Percentiles rank a stretch among this genome's conserved stretches.
Conservation (phyloP, 805 yeast species). For the Starmerella apis region DNA sequence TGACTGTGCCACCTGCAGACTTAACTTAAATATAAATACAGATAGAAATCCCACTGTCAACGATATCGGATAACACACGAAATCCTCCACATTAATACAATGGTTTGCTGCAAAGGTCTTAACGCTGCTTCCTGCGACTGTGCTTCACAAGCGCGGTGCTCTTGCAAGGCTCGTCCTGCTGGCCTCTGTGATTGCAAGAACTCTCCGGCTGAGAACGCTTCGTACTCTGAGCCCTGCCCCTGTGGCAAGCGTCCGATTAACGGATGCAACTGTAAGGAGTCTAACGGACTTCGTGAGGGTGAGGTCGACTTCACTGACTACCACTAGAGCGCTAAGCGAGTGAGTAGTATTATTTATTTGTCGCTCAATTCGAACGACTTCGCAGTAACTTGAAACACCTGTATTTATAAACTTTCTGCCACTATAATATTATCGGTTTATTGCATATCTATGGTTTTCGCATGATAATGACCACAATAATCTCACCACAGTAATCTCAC, state of each 20-base stretch:
- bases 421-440: no score
- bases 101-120: constrained; percentile 36
- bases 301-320: constrained; percentile 48
- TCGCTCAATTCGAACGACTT: background rate
- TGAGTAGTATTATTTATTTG: background rate
- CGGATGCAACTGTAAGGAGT: constrained; percentile 47
- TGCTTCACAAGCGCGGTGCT: constrained; percentile 53
- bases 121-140: constrained; percentile 44
- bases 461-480: no score
- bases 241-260: constrained; percentile 49
- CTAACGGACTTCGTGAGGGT: constrained; percentile 41
- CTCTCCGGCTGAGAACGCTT: constrained; percentile 43
- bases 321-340: constrained; percentile 9
- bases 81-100: no score
- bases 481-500: no score
- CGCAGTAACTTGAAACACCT: background rate
- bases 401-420: no score
- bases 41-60: no score
- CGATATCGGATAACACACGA: no score
- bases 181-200: constrained; percentile 46
- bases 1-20: background rate
- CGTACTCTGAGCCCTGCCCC: constrained; percentile 42
- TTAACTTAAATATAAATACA: background rate
- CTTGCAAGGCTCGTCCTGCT: constrained; percentile 53
- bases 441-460: no score